Base-by-base conservation (phyloP, 228 moss, liverwort and hornwort species). In the Sphagnum fallax region DNA sequence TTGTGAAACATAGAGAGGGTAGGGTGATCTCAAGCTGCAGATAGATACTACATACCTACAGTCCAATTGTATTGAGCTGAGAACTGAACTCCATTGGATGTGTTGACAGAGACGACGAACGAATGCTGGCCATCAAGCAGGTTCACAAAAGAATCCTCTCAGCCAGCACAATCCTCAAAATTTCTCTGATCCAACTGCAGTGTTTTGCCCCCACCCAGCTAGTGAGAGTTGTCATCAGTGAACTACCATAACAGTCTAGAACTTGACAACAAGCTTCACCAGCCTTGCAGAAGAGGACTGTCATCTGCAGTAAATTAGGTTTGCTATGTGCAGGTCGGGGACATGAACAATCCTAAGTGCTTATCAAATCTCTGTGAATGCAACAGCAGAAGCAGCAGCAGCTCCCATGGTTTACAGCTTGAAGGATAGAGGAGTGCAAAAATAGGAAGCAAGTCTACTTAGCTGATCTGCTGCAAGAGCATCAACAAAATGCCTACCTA, bases 151-250 rank as follows among this genome's bases (percentile, higher is more conserved):
- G 78, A 73, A 73, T 62, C 84, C 32, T 69, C 76, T 53, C 89
- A 69, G 47, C 74, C 76, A 8, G 84, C 75, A 74, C 95, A 95
- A 67, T 89, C 76, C 75, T 70, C 76, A 48, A 67, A 76, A 52
- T 60, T 72, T 15, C 48, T 74, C 66, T 74, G 64, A 72, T 95
- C 95, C 81, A 90, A 58, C 95, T 95, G 82, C 87, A 81, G 67
- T 32, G 32, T 32, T 32, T 32, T 7, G 47, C 71, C 57, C 55
- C n/a, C 55, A 16, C 32, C 32, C 32, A 32, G 32, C 2, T 32
- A 32, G 32, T 32, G 32, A 32, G 2, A 32, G 32, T 32, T 32
- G 32, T 32, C 32, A 32, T 32, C 32, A 32, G 32, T 32, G 32
- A 32, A 32, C 32, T 32, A 32, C 32, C 32, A 32, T 32, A 32